Conservation (phyloP, 2,329 filamentous ascomycete species). For the Paramyrothecium sp. region DNA sequence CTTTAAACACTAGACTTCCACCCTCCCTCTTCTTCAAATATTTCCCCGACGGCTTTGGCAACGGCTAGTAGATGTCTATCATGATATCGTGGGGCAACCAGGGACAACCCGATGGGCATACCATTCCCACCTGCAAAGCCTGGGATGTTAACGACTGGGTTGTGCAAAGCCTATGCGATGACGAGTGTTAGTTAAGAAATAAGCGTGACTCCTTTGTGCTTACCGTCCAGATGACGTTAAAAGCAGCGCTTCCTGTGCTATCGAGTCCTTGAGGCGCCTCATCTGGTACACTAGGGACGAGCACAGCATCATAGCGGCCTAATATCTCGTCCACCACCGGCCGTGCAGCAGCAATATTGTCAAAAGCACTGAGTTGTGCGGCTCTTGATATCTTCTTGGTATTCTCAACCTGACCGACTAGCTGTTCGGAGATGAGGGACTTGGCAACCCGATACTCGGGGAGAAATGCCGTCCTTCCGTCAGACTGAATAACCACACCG, state of each 20-base stretch:
- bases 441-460: background rate
- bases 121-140: slow-evolving; percentile 46
- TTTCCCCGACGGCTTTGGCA: background rate
- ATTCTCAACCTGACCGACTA: slow-evolving; percentile 1
- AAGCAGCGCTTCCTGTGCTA: slow-evolving; percentile 49
- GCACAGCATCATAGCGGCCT: slow-evolving; percentile 45
- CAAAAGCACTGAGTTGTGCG: slow-evolving; percentile 30
- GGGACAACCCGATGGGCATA: slow-evolving; percentile 47
- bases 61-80: background rate
- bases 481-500: background rate
- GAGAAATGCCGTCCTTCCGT: slow-evolving; percentile 1
- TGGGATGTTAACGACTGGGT: slow-evolving; percentile 54
- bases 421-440: background rate
- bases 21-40: background rate
- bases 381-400: background rate
- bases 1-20: background rate
- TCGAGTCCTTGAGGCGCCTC: slow-evolving; percentile 52
- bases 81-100: background rate
- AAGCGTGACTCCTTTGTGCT: slow-evolving; percentile 11
- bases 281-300: slow-evolving; percentile 56
- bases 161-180: slow-evolving; percentile 40
- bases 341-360: slow-evolving; percentile 46
- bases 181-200: background rate
- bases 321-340: slow-evolving; percentile 50
- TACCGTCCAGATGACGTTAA: slow-evolving; percentile 49